Evolutionary conservation across 1,284 basidiomycete species (phyloP), one percentile per base, ranked within the genome.

Genomic region (Sanghuangporus sanghuang): DNA sequence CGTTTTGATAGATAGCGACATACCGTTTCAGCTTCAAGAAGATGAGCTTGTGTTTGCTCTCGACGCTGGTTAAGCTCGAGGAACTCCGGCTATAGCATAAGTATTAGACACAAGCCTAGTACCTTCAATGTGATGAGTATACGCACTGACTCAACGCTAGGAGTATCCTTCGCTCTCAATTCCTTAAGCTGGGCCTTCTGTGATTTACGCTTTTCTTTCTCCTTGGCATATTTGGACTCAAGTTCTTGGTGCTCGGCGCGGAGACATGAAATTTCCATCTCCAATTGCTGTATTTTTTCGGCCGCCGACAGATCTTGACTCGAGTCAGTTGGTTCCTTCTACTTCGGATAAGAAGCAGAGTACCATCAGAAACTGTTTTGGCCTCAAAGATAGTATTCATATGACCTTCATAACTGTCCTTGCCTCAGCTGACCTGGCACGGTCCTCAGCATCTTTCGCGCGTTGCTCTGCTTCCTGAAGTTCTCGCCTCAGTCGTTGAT

Each of bases 401-500:
- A 12, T 27, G 16, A 42, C 36, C 21, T 39, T 39, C n/a, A 21
- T 18, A 27, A 9, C 14, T n/a, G 36, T 14, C 18, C 35, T 57
- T 38, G n/a, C 6, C 18, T 35, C 57, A 18, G 18, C 16, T 35
- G 21, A 18, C 44, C 6, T n/a, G 16, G 16, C 44, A 11, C 44
- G 44, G 44, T 21, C 48, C 46, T 59, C 46, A 18, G 38, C 59
- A 21, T 21, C 16, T 14, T 54, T 50, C 39, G 54, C 61, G 7
- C 39, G 35, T 16, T 36, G n/a, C 18, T 56, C 40, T 1, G 42
- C 61, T 18, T 57, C 61, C n/a, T 32, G 21, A 5, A 62, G 54
- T 36, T 56, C 53, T 12, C 61, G 38, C 36, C 57, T 62, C 27
- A 62, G 14, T 14, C 61, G 44, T 44, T 62, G 61, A 27, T 54